Evolutionary conservation across 1,284 basidiomycete species (phyloP), one percentile per base, ranked within the genome.

Genomic region (Sphagnurus paluster): DNA sequence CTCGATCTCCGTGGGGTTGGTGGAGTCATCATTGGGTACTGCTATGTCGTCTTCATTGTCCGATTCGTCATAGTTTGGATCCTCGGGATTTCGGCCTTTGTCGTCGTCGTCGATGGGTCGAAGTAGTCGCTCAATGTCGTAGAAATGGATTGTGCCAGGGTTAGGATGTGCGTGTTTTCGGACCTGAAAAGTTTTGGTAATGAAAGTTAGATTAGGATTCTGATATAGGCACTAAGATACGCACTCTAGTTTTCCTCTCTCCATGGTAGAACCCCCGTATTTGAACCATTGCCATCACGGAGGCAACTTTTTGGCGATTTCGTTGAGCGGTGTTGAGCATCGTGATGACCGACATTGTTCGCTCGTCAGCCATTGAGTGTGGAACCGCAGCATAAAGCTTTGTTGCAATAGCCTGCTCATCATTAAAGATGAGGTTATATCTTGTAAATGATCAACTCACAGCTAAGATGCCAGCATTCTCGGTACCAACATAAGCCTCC

Each of bases 281-380:
- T 16, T 46, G 44, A 13, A 44, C 42, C 35, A 56, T 52, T n/a
- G 42, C 48, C 20, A 50, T 32, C 17, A 63, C 35, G 0, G 55
- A 58, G 9, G 41, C 29, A 11, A 62, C 56, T 14, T 48, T 49
- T 39, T 57, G 57, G 14, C 50, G 48, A 38, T 54, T 59, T 9
- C 55, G 49, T 28, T 52, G 51, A 6, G 58, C 55, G 2, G 55
- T 48, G 45, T 64, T 63, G 5, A 61, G 32, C 56, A 56, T 54
- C 5, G 58, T 61, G 20, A 64, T 16, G 11, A 46, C 52, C 3
- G 61, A 63, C 49, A 61, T 57, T 1, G 61, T 59, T 9, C 57
- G 53, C 50, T 63, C 58, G 29, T 63, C 62, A 21, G 55, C 60
- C 58, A 64, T 64, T 3, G 61, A 62, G 37, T 58, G 52, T 6